Evolutionary conservation across 2,329 filamentous ascomycete genomes (phyloP).

Genomic region (Ophiocordyceps sinensis): DNA sequence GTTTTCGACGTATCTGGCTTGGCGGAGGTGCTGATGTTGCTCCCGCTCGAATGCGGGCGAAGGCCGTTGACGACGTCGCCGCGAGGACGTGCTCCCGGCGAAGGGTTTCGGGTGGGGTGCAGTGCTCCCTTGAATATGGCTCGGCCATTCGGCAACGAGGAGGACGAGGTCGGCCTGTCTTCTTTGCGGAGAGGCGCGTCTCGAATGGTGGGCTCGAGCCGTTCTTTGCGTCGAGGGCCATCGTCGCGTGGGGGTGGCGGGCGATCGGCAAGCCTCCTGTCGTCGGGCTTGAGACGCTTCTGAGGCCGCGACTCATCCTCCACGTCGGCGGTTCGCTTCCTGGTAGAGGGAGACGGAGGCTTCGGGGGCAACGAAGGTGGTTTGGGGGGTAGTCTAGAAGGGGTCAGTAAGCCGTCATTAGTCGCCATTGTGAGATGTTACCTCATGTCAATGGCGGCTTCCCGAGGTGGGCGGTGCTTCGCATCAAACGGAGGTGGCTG

Average conservation of each 20-base stretch:
- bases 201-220: constrained; percentile 6
- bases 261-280: constrained; percentile 15
- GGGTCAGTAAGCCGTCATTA: constrained; percentile 4
- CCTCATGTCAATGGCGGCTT: constrained; percentile 16
- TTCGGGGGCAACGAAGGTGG: constrained; percentile 20
- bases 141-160: constrained; percentile 23
- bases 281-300: constrained; percentile 31
- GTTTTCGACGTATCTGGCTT: constrained; percentile 24
- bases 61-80: constrained; percentile 28
- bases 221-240: constrained; percentile 16
- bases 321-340: constrained; percentile 29
- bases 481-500: constrained; percentile 10
- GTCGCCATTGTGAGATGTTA: constrained; percentile 4
- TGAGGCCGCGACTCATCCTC: constrained; percentile 28
- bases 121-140: constrained; percentile 16
- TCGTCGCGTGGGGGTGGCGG: constrained; percentile 17
- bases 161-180: constrained; percentile 8
- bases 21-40: constrained; percentile 20
- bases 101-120: constrained; percentile 13
- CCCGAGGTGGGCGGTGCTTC: constrained; percentile 16
- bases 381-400: constrained; percentile 20
- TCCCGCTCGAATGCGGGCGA: constrained; percentile 17
- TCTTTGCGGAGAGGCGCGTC: constrained; percentile 17
- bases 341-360: constrained; percentile 27
- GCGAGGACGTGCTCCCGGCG: constrained; percentile 23